A percentile compares a stretch with the other conserved stretches of the same genome.
phyloP scores from a whole-genome alignment of 805 yeast genomes.

The Barnettozyma vustinii region DNA sequence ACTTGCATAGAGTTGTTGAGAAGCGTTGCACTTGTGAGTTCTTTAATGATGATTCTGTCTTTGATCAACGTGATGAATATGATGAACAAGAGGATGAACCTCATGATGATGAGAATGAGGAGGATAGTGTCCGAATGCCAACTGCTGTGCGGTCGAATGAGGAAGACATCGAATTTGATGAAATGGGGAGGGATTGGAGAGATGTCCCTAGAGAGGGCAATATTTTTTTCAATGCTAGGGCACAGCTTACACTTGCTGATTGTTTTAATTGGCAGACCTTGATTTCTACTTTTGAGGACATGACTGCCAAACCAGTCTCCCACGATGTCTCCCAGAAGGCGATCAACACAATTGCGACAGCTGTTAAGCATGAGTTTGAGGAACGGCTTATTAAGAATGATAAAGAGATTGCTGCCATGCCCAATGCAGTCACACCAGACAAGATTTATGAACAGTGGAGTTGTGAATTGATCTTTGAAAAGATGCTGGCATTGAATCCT shows the following conservation, averaged over 20 bases:
- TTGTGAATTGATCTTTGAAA: slow-evolving; percentile 42
- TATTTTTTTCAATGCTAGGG: slow-evolving; percentile 26
- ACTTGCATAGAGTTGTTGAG: slow-evolving; percentile 22
- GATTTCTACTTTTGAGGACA: slow-evolving; percentile 17
- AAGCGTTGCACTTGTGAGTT: slow-evolving; percentile 23
- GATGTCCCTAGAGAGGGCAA: slow-evolving; percentile 63
- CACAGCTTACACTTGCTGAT: slow-evolving; percentile 11
- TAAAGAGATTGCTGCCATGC: not conserved
- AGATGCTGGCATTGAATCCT: slow-evolving; percentile 46
- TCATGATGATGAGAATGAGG: slow-evolving; percentile 1
- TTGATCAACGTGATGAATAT: slow-evolving; percentile 16
- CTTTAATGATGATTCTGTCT: slow-evolving; percentile 19
- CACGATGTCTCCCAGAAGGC: slow-evolving; percentile 33
- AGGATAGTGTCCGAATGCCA: slow-evolving; percentile 15
- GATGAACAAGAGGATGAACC: slow-evolving; percentile 7
- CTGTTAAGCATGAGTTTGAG: slow-evolving; percentile 41
- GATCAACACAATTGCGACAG: slow-evolving; percentile 47
- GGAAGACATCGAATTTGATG: slow-evolving; percentile 44
- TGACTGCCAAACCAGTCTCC: slow-evolving; percentile 26
- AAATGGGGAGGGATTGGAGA: slow-evolving; percentile 64
- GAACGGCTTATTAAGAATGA: slow-evolving; percentile 19
- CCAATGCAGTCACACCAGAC: slow-evolving; percentile 39
- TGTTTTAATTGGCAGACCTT: slow-evolving; percentile 23
- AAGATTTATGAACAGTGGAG: slow-evolving; percentile 43
- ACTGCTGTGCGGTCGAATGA: slow-evolving; percentile 32